phyloP scores from a whole-genome alignment of 495 filamentous ascomycete genomes.

The Copromyces sp. region DNA sequence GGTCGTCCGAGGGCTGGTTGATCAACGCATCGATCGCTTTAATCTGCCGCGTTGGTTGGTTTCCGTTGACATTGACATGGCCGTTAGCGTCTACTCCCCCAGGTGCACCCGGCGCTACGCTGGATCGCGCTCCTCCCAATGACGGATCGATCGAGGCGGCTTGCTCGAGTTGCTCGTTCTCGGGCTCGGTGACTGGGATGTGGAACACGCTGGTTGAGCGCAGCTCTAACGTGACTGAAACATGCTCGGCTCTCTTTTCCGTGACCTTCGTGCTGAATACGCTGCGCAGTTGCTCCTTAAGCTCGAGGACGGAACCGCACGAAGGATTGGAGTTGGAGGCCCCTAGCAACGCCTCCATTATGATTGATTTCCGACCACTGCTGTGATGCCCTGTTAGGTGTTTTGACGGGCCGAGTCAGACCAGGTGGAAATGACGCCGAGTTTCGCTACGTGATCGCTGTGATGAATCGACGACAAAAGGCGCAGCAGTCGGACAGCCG shows the following conservation, averaged over 20 bases:
- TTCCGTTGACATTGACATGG: slow-evolving; percentile 2
- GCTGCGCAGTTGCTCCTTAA: slow-evolving; percentile 28
- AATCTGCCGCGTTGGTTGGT: slow-evolving; percentile 11
- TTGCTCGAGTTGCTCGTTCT: slow-evolving; percentile 22
- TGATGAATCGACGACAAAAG: not conserved
- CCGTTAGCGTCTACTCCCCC: not conserved
- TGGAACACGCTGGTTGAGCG: slow-evolving; percentile 26
- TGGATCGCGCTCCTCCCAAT: slow-evolving; percentile 14
- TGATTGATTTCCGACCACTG: not conserved
- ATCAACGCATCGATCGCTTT: slow-evolving; percentile 29
- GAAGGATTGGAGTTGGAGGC: slow-evolving; percentile 19
- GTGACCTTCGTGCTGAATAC: slow-evolving; percentile 24
- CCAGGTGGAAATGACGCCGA: not conserved
- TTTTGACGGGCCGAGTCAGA: not conserved
- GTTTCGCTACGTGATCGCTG: not conserved
- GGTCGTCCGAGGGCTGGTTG: slow-evolving; percentile 33
- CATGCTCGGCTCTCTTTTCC: slow-evolving; percentile 30
- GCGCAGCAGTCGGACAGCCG: not conserved
- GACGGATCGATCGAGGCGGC: slow-evolving; percentile 16
- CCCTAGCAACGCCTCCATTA: slow-evolving; percentile 29
- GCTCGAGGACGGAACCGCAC: slow-evolving; percentile 30
- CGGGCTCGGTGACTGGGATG: slow-evolving; percentile 20
- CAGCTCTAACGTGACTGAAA: slow-evolving; percentile 30
- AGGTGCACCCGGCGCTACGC: not conserved
- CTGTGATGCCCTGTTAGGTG: not conserved